Evolutionary conservation across 139 green algal genomes (phyloP), one percentile per base, ranked within the genome.

Genomic region (Yamagishiella unicocca): DNA sequence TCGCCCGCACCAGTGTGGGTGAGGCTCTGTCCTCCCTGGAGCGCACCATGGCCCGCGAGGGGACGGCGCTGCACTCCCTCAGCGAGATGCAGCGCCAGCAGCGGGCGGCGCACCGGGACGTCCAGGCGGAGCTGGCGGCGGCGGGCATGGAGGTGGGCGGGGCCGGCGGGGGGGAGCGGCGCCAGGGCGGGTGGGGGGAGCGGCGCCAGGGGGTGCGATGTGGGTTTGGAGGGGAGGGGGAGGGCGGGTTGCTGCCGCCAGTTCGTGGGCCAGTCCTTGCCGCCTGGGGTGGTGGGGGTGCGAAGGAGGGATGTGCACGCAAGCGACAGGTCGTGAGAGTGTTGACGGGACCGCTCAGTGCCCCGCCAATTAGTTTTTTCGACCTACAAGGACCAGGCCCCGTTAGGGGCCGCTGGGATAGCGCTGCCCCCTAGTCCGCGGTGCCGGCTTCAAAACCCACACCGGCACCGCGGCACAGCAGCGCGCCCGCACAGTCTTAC

Each of bases 121-220:
- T 80, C 43, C 79, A 88, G 71, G 62, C 77, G 79, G 87, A 90
- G 87, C 87, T 90, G 70, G 87, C 70, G 58, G 87, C 87, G 55
- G 68, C 50, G 19, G 87, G 87, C 29, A 25, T 90, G 22, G 76
- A 88, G 83, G 71, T 82, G 40, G 27, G n/a, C 40, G 73, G n/a
- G 43, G 27, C 22, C 5, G 8, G 72, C 1, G 61, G 9, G 12
- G 61, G 25, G n/a, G n/a, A n/a, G n/a, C n/a, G n/a, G n/a, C n/a
- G n/a, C n/a, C n/a, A n/a, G n/a, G n/a, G n/a, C n/a, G n/a, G n/a
- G n/a, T n/a, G n/a, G n/a, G n/a, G n/a, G n/a, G n/a, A n/a, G n/a
- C n/a, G n/a, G n/a, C n/a, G n/a, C n/a, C n/a, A n/a, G n/a, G n/a
- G n/a, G n/a, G n/a, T n/a, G n/a, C n/a, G n/a, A n/a, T n/a, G n/a